These are phyloP conservation scores for Ilyonectria sp. DNA, from an alignment of 2,329 filamentous ascomycete genomes.

Conservation along the genomic window DNA sequence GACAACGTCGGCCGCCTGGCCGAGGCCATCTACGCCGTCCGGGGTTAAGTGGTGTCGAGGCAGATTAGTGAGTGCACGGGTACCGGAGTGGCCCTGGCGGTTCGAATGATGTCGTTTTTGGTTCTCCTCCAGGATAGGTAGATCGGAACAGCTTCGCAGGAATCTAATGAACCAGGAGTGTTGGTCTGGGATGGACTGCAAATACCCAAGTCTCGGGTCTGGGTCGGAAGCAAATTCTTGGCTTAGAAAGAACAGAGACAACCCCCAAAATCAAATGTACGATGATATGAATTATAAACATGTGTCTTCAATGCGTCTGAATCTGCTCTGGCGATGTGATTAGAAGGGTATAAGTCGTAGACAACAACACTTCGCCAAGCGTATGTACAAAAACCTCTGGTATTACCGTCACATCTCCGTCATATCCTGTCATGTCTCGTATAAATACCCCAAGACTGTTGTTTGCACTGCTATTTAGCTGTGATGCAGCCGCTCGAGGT, in stretches of 20 bases:
- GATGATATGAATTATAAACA: constrained; percentile 40
- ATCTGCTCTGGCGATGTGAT: constrained; percentile 7
- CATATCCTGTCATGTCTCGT: constrained; percentile 6
- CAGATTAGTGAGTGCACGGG: constrained; percentile 13
- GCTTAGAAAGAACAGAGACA: constrained; percentile 33
- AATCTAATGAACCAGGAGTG: constrained; percentile 35
- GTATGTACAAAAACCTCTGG: neutral
- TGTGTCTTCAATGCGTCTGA: constrained; percentile 15
- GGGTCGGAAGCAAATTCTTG: constrained; percentile 29
- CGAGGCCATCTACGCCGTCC: constrained; percentile 88
- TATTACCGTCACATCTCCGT: neutral
- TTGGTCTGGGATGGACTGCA: constrained; percentile 36
- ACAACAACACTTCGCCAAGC: neutral
- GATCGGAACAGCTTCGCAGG: constrained; percentile 22
- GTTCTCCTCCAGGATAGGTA: constrained; percentile 29
- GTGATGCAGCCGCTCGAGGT: constrained; percentile 58
- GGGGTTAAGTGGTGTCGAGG: constrained; percentile 65
- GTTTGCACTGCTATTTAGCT: constrained; percentile 27
- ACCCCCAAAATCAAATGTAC: constrained; percentile 41
- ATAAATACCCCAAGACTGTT: constrained; percentile 1
- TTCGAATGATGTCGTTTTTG: constrained; percentile 8
- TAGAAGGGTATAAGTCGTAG: constrained; percentile 18
- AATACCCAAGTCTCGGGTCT: constrained; percentile 45
- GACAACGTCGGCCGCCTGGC: constrained; percentile 86
- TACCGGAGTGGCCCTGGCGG: constrained; percentile 15